phyloP scores from a whole-genome alignment of 2,329 filamentous ascomycete species.

The Monilinia fructigena region DNA sequence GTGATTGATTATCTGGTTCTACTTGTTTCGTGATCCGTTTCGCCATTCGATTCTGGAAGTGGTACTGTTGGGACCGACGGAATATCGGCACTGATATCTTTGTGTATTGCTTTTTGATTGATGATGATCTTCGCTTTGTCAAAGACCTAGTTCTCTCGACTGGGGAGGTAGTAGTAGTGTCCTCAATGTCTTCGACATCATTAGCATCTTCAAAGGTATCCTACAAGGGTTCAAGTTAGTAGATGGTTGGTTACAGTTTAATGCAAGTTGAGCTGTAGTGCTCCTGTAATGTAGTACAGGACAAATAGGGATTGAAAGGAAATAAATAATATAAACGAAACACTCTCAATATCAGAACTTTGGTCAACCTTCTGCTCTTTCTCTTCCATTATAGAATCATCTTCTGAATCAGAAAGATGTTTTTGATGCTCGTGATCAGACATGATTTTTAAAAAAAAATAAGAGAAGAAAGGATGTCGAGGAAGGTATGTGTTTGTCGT shows the following conservation, averaged over 20 bases:
- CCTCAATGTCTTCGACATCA: slow-evolving; percentile 47
- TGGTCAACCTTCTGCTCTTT: slow-evolving; percentile 25
- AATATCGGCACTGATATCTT: slow-evolving; percentile 37
- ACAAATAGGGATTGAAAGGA: slow-evolving; percentile 14
- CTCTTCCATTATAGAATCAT: slow-evolving; percentile 23
- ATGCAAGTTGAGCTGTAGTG: slow-evolving; percentile 27
- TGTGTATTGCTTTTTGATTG: slow-evolving; percentile 31
- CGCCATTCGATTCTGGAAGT: slow-evolving; percentile 35
- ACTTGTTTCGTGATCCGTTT: slow-evolving; percentile 35
- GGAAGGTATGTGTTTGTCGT: neutral
- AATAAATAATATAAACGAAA: slow-evolving; percentile 24
- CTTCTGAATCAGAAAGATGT: slow-evolving; percentile 31
- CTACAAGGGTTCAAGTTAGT: slow-evolving; percentile 44
- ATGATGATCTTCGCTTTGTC: slow-evolving; percentile 46
- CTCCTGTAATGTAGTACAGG: slow-evolving; percentile 26
- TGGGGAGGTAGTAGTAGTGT: slow-evolving; percentile 26
- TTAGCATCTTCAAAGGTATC: slow-evolving; percentile 82
- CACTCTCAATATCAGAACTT: slow-evolving; percentile 31
- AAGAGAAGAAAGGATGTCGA: neutral
- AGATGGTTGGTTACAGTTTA: slow-evolving; percentile 19
- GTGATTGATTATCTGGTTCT: slow-evolving; percentile 33
- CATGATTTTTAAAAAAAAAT: neutral
- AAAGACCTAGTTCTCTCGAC: slow-evolving; percentile 37
- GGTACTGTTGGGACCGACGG: slow-evolving; percentile 30
- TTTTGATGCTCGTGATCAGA: slow-evolving; percentile 3